Base-by-base conservation (phyloP, 2,329 filamentous ascomycete genomes). In the Lasiodiplodia citricola region DNA sequence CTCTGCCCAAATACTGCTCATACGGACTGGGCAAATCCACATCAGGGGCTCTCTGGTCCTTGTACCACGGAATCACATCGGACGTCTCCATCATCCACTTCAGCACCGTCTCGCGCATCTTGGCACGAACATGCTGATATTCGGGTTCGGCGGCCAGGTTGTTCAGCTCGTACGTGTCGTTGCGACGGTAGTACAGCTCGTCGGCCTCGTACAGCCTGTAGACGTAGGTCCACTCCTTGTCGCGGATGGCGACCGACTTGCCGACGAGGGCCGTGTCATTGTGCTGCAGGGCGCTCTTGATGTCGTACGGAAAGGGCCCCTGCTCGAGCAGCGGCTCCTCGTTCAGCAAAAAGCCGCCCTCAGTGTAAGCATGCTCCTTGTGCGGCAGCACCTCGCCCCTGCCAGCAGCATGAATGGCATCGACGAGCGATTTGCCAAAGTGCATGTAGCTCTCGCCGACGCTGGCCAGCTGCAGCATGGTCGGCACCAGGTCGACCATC, bases 401-500 rank as follows among this genome's bases (percentile, higher is more conserved):
- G 4, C 69, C 72, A 3, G 57, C 67, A 13, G 74, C 71, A 8
- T 37, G 52, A 0, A 81, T 71, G 0, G 77, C 66, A 0, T 77
- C 76, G 1, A 80, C 69, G 70, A 78, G 75, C 0, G 80, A 81
- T 4, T 74, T 70, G 0, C 82, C 81, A 63, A 82, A 81, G 69
- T 84, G 81, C 0, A 79, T 74, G 35, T 82, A 84, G 4, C 75
- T 69, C 68, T 84, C 79, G 10, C 74, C 74, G 1, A 83, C 74
- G 0, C 77, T 77, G 0, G 76, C 80, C 4, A 81, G 69, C 65
- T 84, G 77, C 1, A 84, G 74, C 66, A 84, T 69, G 2, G 82
- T 84, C 0, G 83, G 82, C 0, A 84, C 75, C 7, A 85, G 73
- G 50, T 84, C 82, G 0, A 84, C 83, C 80, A 84, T 84, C 72